Evolutionary conservation across 306 rosid species (phyloP), one percentile per base, ranked within the genome.

Genomic region (Oemleria cerasiformis): DNA sequence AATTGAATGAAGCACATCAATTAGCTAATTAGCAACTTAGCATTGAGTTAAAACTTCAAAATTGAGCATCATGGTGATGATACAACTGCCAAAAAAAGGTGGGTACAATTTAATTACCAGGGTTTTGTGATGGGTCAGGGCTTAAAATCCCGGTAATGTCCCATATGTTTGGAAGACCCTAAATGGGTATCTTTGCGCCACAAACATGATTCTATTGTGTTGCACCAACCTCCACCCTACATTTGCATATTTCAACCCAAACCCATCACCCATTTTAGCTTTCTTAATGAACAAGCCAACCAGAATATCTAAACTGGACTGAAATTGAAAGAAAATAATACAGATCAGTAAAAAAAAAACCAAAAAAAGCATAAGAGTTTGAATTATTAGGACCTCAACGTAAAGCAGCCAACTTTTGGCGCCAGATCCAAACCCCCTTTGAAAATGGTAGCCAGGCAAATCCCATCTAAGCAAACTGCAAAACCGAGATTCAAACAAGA

Each of bases 161-260:
- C 90, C 99, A 94, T 94, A 76, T 76, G 79, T 19, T 79, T 80
- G 34, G 97, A 91, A 49, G 99, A 94, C 16, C 99, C 99, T 65
- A 94, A 85, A 34, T 84, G 66, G 6, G 91, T 83, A 70, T 51
- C 63, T 76, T 81, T 87, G 16, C 99, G 92, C 11, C 13, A 74
- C 40, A 83, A 83, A 83, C 99, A 94, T 0, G 96, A 84, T 30
- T 80, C 45, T n/a, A 79, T 7, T 19, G 97, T 54, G 71, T 81
- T 36, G 77, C 99, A 94, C 99, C 99, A 91, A 55, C 97, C 99
- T 77, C 97, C 99, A 70, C 97, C 99, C 98, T 94, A 74, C 51
- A 56, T 56, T 56, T 56, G 38, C 21, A 56, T 10, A 48, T 56
- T 56, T 21, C 61, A 55, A 60, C 9, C 9, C 40, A 42, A 63